Evolutionary conservation across 352 stramenopile genomes (phyloP), one percentile per base, ranked within the genome.

Genomic region (Globisporangium spinosum): DNA sequence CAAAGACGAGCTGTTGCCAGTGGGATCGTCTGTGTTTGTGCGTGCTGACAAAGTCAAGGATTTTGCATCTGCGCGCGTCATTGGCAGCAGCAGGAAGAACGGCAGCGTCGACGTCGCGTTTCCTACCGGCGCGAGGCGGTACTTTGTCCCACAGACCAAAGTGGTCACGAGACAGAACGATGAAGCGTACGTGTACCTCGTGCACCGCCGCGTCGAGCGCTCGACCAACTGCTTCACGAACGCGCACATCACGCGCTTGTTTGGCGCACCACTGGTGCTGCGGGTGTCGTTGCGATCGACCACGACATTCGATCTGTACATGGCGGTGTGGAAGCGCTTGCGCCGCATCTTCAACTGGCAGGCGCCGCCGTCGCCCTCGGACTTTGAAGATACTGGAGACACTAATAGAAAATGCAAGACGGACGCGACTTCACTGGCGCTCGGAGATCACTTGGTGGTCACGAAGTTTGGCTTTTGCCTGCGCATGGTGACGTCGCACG

Each of bases 331-430:
- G 88, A 80, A 79, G 29, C 85, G 86, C 51, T 65, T 96, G 8
- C 83, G 78, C 4, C 84, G 88, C 7, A 95, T 95, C 62, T 95
- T 95, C 66, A 92, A 95, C 67, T 95, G 88, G 88, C 73, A 88
- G 23, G 62, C 74, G 25, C 81, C 83, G 13, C 85, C 85, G 1
- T 56, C 72, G 0, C 64, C 71, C 62, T 70, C 66, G 1, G 66
- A 86, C 64, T 63, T 81, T 71, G 61, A 54, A 62, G 25, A n/a
- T 2, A 51, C 4, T n/a, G 32, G 9, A n/a, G 27, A 40, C 4
- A 32, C 4, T 25, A 15, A 15, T 12, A 47, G 15, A 25, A 53
- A 8, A 2, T 45, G 73, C 25, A 80, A 76, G 6, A 79, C 83
- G 2, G 71, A 91, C 61, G 66, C 83, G 0, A 89, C 82, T 0